Conservation (phyloP, 2,329 filamentous ascomycete genomes). For the Stagonosporopsis chrysanthemi region DNA sequence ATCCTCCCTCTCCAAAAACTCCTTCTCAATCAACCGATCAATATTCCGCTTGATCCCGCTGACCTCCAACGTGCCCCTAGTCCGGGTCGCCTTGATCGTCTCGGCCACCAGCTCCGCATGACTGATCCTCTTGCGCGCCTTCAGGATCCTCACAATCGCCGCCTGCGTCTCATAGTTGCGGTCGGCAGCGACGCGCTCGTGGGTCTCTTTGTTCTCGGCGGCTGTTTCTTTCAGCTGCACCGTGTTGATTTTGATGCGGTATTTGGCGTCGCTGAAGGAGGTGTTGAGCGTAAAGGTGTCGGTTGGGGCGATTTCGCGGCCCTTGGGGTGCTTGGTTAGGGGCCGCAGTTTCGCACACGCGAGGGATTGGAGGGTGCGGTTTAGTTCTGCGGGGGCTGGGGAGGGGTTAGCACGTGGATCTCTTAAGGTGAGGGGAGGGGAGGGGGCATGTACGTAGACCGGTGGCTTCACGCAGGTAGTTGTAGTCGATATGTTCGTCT, state of each 20-base stretch:
- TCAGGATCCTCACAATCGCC: slow-evolving; percentile 96
- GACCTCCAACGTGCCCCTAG: slow-evolving; percentile 83
- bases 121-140: slow-evolving; percentile 84
- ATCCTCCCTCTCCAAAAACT: slow-evolving; percentile 50
- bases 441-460: slow-evolving; percentile 66
- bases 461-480: slow-evolving; percentile 76
- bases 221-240: slow-evolving; percentile 96
- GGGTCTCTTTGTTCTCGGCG: slow-evolving; percentile 92
- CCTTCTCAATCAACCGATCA: slow-evolving; percentile 72
- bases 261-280: slow-evolving; percentile 79
- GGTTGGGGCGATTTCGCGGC: slow-evolving; percentile 76
- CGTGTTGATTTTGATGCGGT: slow-evolving; percentile 97
- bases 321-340: slow-evolving; percentile 83
- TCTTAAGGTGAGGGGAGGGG: neutral
- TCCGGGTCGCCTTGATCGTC: slow-evolving; percentile 89
- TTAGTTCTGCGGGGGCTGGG: slow-evolving; percentile 75
- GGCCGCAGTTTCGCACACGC: slow-evolving; percentile 90
- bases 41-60: slow-evolving; percentile 96
- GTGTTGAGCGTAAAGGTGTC: slow-evolving; percentile 88
- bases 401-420: slow-evolving; percentile 21
- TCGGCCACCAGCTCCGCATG: slow-evolving; percentile 90
- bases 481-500: slow-evolving; percentile 73
- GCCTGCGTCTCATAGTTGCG: slow-evolving; percentile 96
- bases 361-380: slow-evolving; percentile 91
- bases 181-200: slow-evolving; percentile 87